Evolutionary conservation across 345 rosid species (phyloP).

Genomic region (Salix koriyanagi): DNA sequence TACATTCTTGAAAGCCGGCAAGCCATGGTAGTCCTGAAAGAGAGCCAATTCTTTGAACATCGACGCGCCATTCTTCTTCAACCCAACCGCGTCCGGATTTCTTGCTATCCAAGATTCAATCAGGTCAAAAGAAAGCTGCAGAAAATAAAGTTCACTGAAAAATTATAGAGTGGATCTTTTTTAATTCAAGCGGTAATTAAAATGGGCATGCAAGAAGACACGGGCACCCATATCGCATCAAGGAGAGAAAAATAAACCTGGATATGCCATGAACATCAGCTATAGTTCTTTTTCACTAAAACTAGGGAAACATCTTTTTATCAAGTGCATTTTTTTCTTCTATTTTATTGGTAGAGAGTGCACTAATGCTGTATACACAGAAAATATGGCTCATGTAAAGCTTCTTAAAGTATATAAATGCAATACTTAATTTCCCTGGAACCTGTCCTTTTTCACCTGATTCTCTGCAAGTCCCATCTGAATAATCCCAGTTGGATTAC

Average conservation of each 20-base stretch:
- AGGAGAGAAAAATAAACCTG: neutral
- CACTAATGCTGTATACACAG: too few relatives aligned
- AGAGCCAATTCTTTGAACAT: slow-evolving; percentile 26
- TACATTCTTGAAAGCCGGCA: slow-evolving; percentile 30
- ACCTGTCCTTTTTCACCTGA: slow-evolving; percentile 20
- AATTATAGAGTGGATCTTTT: neutral
- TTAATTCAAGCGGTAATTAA: too few relatives aligned
- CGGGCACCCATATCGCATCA: too few relatives aligned
- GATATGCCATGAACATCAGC: neutral
- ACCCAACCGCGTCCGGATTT: slow-evolving; percentile 5
- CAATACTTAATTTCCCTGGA: too few relatives aligned
- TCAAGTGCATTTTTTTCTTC: too few relatives aligned
- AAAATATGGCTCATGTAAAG: too few relatives aligned
- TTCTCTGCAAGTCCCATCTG: slow-evolving; percentile 44
- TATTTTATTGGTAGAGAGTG: too few relatives aligned
- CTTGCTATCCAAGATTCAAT: slow-evolving; percentile 21
- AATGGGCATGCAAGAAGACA: too few relatives aligned
- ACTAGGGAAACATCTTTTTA: neutral
- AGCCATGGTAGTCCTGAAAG: slow-evolving; percentile 34
- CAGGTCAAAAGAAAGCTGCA: slow-evolving; percentile 30
- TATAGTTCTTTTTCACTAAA: neutral
- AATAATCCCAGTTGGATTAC: slow-evolving; percentile 33
- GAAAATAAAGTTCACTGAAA: neutral
- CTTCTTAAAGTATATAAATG: too few relatives aligned
- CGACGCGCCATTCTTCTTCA: slow-evolving; percentile 18